Base-by-base conservation (phyloP, 1,139 yeast genomes). In the Nakaseomyces sp. region DNA sequence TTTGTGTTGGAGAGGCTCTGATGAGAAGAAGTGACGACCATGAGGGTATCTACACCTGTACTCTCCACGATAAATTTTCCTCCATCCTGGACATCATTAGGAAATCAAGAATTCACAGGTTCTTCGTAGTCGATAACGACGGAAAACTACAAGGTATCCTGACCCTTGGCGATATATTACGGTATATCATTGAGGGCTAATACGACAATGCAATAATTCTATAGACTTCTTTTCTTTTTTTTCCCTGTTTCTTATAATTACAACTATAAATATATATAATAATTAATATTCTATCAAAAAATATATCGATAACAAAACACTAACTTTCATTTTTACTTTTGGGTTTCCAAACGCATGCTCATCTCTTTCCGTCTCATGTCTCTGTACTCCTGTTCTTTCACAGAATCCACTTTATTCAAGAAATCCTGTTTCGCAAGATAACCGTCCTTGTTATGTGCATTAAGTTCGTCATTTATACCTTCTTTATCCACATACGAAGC, bases 1-100 rank as follows among this genome's bases (percentile, higher is more conserved):
- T 89, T 52, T 81, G 91, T 46, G 96, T 89, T 12, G 97, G 97
- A 2, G 96, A 89, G 62, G 97, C 97, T 0, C 72, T 89, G 45
- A 77, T 89, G 76, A 77, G 94, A 61, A 76, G 97, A 57, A 81
- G 95, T 3, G 96, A 88, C 55, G 96, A 89, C 60, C 91, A 88
- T 58, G 96, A 89, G 63, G 97, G 97, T 44, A 96, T 89, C 13
- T 87, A 87, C 65, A 89, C 96, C 0, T 89, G 97, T 65, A 86
- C 96, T 0, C 71, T 79, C 49, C 74, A 79, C 52, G 97, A 89
- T 63, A 73, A 91, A 48, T 71, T 89, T 47, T 83, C 91, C 52
- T 86, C 95, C 17, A 84, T 89, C 47, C 76, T 89, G 80, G 96
- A 88, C 60, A 88, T 95, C 32, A 86, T 89, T 48, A 74, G 96